Evolutionary conservation across 768 basidiomycete genomes (phyloP), one percentile per base, ranked within the genome.

Genomic region (Pulveroboletus sp.): DNA sequence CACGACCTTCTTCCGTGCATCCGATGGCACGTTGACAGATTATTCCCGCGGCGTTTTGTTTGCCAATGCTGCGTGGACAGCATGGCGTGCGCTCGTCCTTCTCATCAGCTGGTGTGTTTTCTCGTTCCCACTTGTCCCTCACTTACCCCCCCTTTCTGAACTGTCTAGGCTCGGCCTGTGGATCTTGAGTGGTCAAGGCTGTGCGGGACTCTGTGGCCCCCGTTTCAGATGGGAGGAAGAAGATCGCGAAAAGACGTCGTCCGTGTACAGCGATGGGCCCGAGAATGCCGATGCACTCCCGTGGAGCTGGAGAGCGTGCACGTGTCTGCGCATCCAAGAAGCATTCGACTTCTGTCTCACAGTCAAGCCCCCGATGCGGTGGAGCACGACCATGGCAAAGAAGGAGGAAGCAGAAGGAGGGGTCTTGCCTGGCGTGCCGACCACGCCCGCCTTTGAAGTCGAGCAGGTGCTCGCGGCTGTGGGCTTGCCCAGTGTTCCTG

Each of bases 161-260:
- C 0, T 35, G 9, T 46, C 14, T 57, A 89, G 88, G 80, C 64
- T 88, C 43, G 86, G 85, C 41, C 75, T 94, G 15, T 93, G 89
- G 89, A 61, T 86, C 46, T 69, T 88, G 57, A 88, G 86, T 41
- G 86, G 83, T 39, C 78, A 88, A 50, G 80, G 80, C 50, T 86
- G 85, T 41, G 89, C 81, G 43, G 89, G 90, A n/a, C 64, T 92
- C 14, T 89, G 88, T 65, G 90, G 90, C 39, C 90, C 90, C 9
- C 81, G 87, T 12, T 81, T 83, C 59, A 76, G 85, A 55, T 90
- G 88, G 90, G 89, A 92, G 62, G 90, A 92, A 70, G 80, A 85
- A 43, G 81, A 82, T 26, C 74, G 72, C 14, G 84, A 86, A 61
- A 85, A 85, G 71, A 72, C 72, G 3, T 63, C 73, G 37, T 75